Evolutionary conservation across 352 stramenopile species (phyloP).

Genomic region (Phytophthora multivora): DNA sequence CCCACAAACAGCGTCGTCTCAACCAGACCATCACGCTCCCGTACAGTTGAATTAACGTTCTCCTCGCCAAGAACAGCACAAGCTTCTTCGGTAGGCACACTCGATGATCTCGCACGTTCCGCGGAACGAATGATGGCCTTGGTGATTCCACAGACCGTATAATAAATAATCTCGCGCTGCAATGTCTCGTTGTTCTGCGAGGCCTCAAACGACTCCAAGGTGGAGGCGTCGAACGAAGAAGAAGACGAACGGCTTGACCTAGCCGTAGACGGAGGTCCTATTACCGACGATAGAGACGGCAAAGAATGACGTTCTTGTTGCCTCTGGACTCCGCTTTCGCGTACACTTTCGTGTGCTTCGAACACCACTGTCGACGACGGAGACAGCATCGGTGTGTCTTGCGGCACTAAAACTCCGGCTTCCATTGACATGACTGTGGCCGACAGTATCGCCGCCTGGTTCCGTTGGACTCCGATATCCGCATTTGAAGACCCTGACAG

Average conservation of each 20-base stretch:
- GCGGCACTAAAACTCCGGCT: slow-evolving; percentile 8
- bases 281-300: slow-evolving; percentile 17
- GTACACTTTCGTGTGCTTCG: slow-evolving; percentile 27
- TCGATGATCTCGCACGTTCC: slow-evolving; percentile 34
- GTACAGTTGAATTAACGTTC: slow-evolving; percentile 25
- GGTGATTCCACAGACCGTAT: slow-evolving; percentile 79
- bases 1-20: slow-evolving; percentile 57
- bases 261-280: slow-evolving; percentile 11
- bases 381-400: slow-evolving; percentile 14
- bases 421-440: slow-evolving; percentile 35
- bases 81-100: slow-evolving; percentile 14
- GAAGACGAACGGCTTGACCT: slow-evolving; percentile 35
- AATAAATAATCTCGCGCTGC: slow-evolving; percentile 86
- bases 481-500: slow-evolving; percentile 29
- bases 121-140: slow-evolving; percentile 71
- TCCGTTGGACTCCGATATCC: slow-evolving; percentile 8
- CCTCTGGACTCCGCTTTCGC: slow-evolving; percentile 16
- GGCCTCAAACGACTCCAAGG: slow-evolving; percentile 40
- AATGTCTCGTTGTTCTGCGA: slow-evolving; percentile 78
- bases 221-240: slow-evolving; percentile 35
- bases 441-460: slow-evolving; percentile 8
- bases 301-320: slow-evolving; percentile 24
- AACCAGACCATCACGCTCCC: slow-evolving; percentile 20
- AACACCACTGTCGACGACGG: slow-evolving; percentile 16
- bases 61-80: slow-evolving; percentile 18